These are phyloP conservation scores for Boletellus ananas DNA, from an alignment of 768 basidiomycete species.

Conservation along the genomic window DNA sequence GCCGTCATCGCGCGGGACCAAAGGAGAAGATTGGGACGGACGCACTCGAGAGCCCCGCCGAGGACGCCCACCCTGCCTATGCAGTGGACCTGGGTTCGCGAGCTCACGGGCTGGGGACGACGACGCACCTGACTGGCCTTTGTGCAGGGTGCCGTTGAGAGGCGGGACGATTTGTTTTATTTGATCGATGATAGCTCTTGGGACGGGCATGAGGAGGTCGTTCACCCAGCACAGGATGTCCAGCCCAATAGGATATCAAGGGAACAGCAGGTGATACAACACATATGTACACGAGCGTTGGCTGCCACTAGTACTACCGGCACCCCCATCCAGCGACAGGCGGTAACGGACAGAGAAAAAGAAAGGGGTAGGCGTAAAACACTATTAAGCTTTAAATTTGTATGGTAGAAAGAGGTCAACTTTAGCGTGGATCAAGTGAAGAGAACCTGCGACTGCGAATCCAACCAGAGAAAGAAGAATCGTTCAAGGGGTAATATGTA, in stretches of 20 bases:
- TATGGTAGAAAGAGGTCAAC: constrained; percentile 18
- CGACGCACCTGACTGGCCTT: constrained; percentile 83
- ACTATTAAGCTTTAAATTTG: constrained; percentile 24
- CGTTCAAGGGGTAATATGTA: constrained; percentile 30
- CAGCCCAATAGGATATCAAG: constrained; percentile 19
- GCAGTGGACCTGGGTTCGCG: neutral
- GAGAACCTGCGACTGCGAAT: no score
- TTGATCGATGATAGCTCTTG: constrained; percentile 60
- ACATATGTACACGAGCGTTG: constrained; percentile 20
- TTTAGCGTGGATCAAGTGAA: neutral
- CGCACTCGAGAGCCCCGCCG: constrained; percentile 91
- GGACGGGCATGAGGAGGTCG: constrained; percentile 49
- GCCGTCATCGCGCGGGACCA: no score
- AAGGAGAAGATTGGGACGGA: neutral
- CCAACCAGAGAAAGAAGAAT: constrained; percentile 9
- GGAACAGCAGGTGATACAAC: constrained; percentile 23
- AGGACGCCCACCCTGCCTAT: constrained; percentile 88
- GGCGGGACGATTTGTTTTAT: constrained; percentile 87
- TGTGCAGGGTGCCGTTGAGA: constrained; percentile 82
- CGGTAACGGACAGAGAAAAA: neutral
- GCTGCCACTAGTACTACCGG: constrained; percentile 12
- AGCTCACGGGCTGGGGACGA: neutral
- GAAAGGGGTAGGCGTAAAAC: constrained; percentile 10
- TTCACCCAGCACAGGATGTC: neutral
- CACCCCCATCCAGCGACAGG: constrained; percentile 5